Evolutionary conservation across 768 basidiomycete genomes (phyloP).

Genomic region (Mycena vitilis): DNA sequence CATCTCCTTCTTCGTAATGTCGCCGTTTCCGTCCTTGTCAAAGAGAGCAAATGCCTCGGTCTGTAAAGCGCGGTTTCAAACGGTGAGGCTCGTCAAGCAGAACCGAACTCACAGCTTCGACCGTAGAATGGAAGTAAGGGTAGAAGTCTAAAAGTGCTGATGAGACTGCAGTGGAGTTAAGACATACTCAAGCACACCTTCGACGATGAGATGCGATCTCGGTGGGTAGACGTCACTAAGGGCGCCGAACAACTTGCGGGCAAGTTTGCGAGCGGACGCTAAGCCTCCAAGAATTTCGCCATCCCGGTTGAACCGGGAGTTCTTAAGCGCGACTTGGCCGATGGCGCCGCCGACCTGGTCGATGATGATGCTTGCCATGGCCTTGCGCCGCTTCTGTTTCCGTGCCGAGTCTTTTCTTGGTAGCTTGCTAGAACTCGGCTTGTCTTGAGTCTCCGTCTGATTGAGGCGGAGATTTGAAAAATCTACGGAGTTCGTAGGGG

Average conservation of each 20-base stretch:
- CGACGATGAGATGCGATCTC: slow-evolving; percentile 71
- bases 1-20: slow-evolving; percentile 83
- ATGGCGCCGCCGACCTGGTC: slow-evolving; percentile 78
- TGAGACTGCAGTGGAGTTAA: background rate
- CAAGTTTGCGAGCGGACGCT: slow-evolving; percentile 73
- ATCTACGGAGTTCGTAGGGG: slow-evolving; percentile 49
- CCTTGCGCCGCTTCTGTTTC: slow-evolving; percentile 58
- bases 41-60: slow-evolving; percentile 77
- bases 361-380: slow-evolving; percentile 74
- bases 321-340: slow-evolving; percentile 76
- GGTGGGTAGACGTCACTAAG: slow-evolving; percentile 71
- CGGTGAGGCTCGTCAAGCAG: background rate
- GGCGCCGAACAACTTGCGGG: slow-evolving; percentile 73
- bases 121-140: slow-evolving; percentile 77
- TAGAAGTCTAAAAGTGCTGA: slow-evolving; percentile 67
- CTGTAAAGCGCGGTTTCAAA: slow-evolving; percentile 45
- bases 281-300: slow-evolving; percentile 63
- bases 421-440: slow-evolving; percentile 30
- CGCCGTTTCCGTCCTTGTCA: slow-evolving; percentile 87
- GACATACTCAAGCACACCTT: slow-evolving; percentile 56
- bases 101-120: slow-evolving; percentile 70
- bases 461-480: slow-evolving; percentile 46
- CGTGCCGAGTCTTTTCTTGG: slow-evolving; percentile 44
- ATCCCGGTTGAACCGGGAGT: slow-evolving; percentile 68
- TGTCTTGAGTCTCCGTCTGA: slow-evolving; percentile 34